Base-by-base conservation (phyloP, 305 asterid species). In the Withania somnifera region DNA sequence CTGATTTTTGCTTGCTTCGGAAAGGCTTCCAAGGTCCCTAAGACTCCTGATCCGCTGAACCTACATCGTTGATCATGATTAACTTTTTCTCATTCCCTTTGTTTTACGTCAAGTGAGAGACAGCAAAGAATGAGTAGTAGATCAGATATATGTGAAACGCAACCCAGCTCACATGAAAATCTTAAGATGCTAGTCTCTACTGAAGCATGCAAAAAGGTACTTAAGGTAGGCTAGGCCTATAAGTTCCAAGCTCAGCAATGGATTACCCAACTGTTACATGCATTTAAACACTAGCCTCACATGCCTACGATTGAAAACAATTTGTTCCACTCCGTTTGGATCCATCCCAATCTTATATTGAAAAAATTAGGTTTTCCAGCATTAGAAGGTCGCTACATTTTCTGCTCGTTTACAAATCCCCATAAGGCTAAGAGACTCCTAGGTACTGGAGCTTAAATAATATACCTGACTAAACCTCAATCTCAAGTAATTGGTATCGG, bases 11-110 rank as follows among this genome's bases (percentile, higher is more conserved):
- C 47, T 83, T 52, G 87, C 83, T 83, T 88, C 93, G 1, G 92
- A 82, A 51, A 90, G 87, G 82, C 68, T 84, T 83, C 86, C 86
- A 84, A 93, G 89, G 84, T 88, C 90, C 91, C 86, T 88, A 69
- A 93, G 90, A 82, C 90, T 86, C 87, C 85, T 89, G 77, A 42
- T 86, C 57, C 45, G 82, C 85, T 84, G 86, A 78, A 89, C 94
- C 97, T 92, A 83, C 84, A 84, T 79, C 71, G 73, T 82, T 53
- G 84, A 57, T 38, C 53, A 19, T 58, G 56, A 45, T 61, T 61
- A 60, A 17, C 19, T 42, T 47, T 47, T 26, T 22, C 10, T 32
- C 64, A 32, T 73, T 47, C 61, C 10, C 11, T 42, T 8, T 73
- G 20, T 9, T 73, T 24, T 47, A 3, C 15, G 47, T 15, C 34